A percentile compares a stretch with the other conserved stretches of the same genome.
Conservation (phyloP, 192 early-diverging fungal species). For the Rhizophagus sp. region DNA sequence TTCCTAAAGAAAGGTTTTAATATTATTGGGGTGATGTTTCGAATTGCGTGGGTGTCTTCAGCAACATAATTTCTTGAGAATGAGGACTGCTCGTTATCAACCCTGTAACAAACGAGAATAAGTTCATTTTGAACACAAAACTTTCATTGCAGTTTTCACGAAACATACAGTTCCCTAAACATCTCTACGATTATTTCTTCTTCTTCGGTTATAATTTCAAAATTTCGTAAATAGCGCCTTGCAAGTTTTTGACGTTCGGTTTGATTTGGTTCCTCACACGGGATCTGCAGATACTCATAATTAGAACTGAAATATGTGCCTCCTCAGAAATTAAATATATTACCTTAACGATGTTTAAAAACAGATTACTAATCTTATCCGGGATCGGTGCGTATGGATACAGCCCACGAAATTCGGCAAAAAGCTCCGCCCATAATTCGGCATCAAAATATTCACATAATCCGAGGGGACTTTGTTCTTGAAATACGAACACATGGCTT, state of each 20-base stretch:
- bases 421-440: constrained; percentile 15
- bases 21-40: constrained; percentile 1
- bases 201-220: constrained; percentile 7
- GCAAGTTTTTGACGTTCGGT: constrained; percentile 10
- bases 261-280: constrained; percentile 20
- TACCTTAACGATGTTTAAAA: constrained; percentile 11
- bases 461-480: not conserved
- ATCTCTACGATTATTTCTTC: constrained; percentile 23
- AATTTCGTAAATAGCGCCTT: constrained; percentile 18
- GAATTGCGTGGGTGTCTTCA: constrained; percentile 6
- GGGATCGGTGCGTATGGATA: constrained; percentile 17
- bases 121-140: not conserved
- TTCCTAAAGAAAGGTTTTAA: constrained; percentile 7
- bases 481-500: constrained; percentile 28
- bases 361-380: constrained; percentile 1
- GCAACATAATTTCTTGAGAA: not conserved
- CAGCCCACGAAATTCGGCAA: constrained; percentile 13
- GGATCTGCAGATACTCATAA: constrained; percentile 4
- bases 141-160: not conserved
- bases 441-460: constrained; percentile 12
- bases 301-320: not conserved
- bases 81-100: constrained; percentile 19
- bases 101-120: constrained; percentile 17
- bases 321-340: not conserved
- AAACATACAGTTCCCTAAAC: constrained; percentile 20